Base-by-base conservation (phyloP, 768 basidiomycete genomes). In the Boletus sp. region DNA sequence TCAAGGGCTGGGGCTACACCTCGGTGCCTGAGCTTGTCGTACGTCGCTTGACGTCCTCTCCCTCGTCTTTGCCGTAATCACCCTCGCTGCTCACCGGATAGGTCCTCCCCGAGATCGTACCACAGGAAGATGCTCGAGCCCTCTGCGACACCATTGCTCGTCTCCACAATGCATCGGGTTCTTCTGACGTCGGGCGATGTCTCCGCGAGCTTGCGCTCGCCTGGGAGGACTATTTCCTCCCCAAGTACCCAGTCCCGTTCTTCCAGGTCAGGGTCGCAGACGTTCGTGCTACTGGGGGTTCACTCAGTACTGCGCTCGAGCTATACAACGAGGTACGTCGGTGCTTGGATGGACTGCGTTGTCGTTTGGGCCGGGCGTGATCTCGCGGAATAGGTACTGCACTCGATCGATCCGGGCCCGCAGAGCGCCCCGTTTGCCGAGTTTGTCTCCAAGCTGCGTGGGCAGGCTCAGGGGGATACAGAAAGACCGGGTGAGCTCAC, bases 141-240 rank as follows among this genome's bases (percentile, higher is more conserved):
- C 62, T 70, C 23, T 60, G 59, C 34, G 61, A 68, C 9, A 50
- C 54, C 23, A 49, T 58, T 1, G 17, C 51, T 8, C 52, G 52
- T 15, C 40, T 66, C 17, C 68, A 62, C 34, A 47, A 41, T 25
- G 60, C 69, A 9, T 58, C 62, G 0, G 47, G 43, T 14, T 54
- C 54, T 25, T 50, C 25, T 1, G 65, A 66, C 1, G 25, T 62
- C 15, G 62, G 59, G 21, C 70, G 68, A 23, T 47, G 30, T 43
- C 40, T 70, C 21, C 70, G 69, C 33, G 51, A 64, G 21, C 57
- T 71, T 8, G 69, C 68, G 0, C 60, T 70, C 15, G 54, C 59
- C 4, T 70, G 70, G 69, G 69, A 70, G 29, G 66, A 70, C 43
- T 66, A 71, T 49, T 70, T 56, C 38, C 67, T 70, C 13, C 68